Evolutionary conservation across 352 stramenopile species (phyloP).

Genomic region (Globisporangium paddicum): DNA sequence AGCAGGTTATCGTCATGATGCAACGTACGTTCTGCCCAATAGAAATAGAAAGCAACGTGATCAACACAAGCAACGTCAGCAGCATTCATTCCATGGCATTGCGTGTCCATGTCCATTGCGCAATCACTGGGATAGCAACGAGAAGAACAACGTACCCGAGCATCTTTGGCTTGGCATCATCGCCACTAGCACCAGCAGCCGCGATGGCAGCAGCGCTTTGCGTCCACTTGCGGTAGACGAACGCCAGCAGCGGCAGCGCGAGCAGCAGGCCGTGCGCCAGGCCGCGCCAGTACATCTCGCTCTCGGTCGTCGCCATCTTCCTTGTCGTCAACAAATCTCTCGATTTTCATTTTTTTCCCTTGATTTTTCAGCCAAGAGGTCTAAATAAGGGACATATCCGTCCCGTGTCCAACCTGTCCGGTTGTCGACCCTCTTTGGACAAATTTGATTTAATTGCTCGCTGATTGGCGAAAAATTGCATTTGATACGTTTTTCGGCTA

Average conservation of each 20-base stretch:
- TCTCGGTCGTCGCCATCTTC: neutral
- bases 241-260: slow-evolving; percentile 34
- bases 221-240: slow-evolving; percentile 49
- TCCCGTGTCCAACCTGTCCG: neutral
- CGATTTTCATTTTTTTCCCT: neutral
- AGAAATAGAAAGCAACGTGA: neutral
- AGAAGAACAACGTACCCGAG: slow-evolving; percentile 29
- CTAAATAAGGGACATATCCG: neutral
- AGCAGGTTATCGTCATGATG: too few species aligned
- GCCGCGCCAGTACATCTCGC: slow-evolving; percentile 38
- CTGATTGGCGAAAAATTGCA: too few species aligned
- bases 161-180: slow-evolving; percentile 21
- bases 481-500: too few species aligned
- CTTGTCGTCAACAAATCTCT: neutral
- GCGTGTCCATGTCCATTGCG: slow-evolving; percentile 2
- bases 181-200: slow-evolving; percentile 8
- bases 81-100: neutral
- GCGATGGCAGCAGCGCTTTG: slow-evolving; percentile 6
- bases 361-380: too few species aligned
- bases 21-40: slow-evolving; percentile 31
- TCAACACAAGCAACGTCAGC: neutral
- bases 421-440: neutral
- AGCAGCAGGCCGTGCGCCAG: slow-evolving; percentile 48
- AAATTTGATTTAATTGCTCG: too few species aligned
- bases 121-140: slow-evolving; percentile 4